A percentile compares a stretch with the other conserved stretches of the same genome.
Conservation (phyloP, 345 rosid genomes). For the Hibiscus trionum region DNA sequence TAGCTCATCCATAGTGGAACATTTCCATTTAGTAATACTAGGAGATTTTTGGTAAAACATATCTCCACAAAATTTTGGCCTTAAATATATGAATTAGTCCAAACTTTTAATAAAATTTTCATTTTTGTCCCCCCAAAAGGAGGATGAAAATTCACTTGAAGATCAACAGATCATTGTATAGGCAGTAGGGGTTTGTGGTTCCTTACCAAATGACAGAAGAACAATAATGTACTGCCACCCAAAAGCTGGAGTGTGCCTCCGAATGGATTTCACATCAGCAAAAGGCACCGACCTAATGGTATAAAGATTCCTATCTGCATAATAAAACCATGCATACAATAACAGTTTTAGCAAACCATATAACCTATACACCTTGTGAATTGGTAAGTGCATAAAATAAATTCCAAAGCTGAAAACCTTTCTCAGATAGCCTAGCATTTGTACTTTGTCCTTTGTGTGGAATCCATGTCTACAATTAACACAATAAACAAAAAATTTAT, state of each 20-base stretch:
- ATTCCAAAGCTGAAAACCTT: slow-evolving; percentile 41
- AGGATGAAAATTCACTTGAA: not conserved
- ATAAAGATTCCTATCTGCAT: slow-evolving; percentile 79
- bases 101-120: not conserved
- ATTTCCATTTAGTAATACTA: not conserved
- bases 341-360: slow-evolving; percentile 1
- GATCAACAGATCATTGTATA: not conserved
- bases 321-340: slow-evolving; percentile 10
- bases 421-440: slow-evolving; percentile 61
- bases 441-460: slow-evolving; percentile 79
- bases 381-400: not conserved
- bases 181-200: not conserved
- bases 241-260: slow-evolving; percentile 76
- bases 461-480: slow-evolving; percentile 66
- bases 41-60: not conserved
- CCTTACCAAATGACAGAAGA: slow-evolving; percentile 79
- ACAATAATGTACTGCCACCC: slow-evolving; percentile 96
- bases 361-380: not conserved
- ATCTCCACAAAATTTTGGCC: not conserved
- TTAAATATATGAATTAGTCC: not conserved
- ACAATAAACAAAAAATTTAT: not conserved
- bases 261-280: slow-evolving; percentile 71
- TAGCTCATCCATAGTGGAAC: not conserved
- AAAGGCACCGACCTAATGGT: slow-evolving; percentile 72
- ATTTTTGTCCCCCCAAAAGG: not conserved